Base-by-base conservation (phyloP, 129 eudicot genomes). In the Flaveria brownii region DNA sequence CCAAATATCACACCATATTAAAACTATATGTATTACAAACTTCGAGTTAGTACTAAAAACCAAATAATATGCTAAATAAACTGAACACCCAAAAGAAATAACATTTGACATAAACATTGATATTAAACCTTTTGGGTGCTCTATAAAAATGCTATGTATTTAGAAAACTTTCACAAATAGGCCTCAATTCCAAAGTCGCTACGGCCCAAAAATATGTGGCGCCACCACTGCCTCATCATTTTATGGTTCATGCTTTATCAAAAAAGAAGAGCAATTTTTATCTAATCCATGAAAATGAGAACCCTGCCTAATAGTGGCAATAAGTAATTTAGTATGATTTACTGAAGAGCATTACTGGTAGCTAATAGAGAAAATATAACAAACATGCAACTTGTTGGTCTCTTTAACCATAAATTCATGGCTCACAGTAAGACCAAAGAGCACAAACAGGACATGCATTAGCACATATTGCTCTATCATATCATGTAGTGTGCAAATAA, bases 201-300 rank as follows among this genome's bases (percentile, higher is more conserved):
- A 5, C 5, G 41, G 41, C 41, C 41, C 7, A 36, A 36, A 36
- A 36, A 36, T 36, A 36, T 36, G 41, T 36, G 41, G 41, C 5
- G 41, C 41, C 39, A 30, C 39, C 41, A 36, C 41, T 36, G 41
- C 47, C 71, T 78, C 54, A 39, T 26, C 60, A 46, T 70, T 77
- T 69, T 14, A 77, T 26, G 69, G 14, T 57, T 69, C 63, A 59
- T 70, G 77, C 55, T 70, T 22, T 49, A 78, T 62, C 26, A 62
- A 5, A 78, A 28, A 14, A 68, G 42, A 49, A 59, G 22, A 50
- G 15, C 62, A 78, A 28, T 57, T 42, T 22, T 57, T 6, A 70
- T 9, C 42, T 10, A 59, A 22, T 15, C 62, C 39, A 49, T 18
- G 26, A 45, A 7, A 57, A 69, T 14, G 49, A 74, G 39, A 74